Percentiles rank a stretch among this genome's conserved stretches.
Evolutionary conservation across 192 early-diverging fungal genomes (phyloP).

Genomic region (Gigaspora rosea): DNA sequence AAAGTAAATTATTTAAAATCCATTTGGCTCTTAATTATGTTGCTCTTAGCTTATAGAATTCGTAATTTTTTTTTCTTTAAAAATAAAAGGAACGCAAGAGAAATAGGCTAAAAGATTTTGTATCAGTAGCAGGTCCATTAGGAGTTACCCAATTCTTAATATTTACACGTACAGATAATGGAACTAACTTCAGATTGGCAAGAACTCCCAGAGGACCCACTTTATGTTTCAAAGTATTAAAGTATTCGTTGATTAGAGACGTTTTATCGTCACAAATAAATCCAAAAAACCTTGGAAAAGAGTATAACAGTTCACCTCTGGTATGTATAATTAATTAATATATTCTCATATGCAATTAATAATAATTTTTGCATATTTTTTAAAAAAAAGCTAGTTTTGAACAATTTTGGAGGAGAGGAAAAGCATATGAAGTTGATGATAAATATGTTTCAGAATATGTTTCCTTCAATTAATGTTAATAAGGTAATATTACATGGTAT

Average conservation of each 20-base stretch:
- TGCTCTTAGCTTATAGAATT: background rate
- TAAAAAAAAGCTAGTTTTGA: slow-evolving; percentile 60
- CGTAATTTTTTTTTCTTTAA: too few relatives aligned
- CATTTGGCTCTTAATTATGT: background rate
- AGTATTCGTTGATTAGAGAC: slow-evolving; percentile 84
- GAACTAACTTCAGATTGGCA: slow-evolving; percentile 82
- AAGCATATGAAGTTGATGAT: slow-evolving; percentile 90
- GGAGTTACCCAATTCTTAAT: slow-evolving; percentile 88
- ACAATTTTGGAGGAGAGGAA: slow-evolving; percentile 72
- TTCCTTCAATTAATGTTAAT: slow-evolving; percentile 92
- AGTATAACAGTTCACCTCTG: slow-evolving; percentile 80
- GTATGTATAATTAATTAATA: slow-evolving; percentile 37
- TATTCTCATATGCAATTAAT: background rate
- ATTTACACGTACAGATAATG: slow-evolving; percentile 81
- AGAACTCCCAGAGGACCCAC: slow-evolving; percentile 93
- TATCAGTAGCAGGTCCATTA: slow-evolving; percentile 80
- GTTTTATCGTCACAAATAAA: slow-evolving; percentile 74
- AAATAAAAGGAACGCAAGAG: slow-evolving; percentile 75
- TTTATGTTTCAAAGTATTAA: slow-evolving; percentile 78
- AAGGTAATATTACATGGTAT: slow-evolving; percentile 52
- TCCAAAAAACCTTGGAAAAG: slow-evolving; percentile 75
- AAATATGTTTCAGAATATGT: slow-evolving; percentile 96
- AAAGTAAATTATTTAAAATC: slow-evolving; percentile 46
- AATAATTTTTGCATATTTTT: slow-evolving; percentile 1
- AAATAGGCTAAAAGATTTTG: slow-evolving; percentile 94